These are phyloP conservation scores for Lodderomyces parapsilosis DNA, from an alignment of 1,139 yeast genomes.

Conservation along the genomic window DNA sequence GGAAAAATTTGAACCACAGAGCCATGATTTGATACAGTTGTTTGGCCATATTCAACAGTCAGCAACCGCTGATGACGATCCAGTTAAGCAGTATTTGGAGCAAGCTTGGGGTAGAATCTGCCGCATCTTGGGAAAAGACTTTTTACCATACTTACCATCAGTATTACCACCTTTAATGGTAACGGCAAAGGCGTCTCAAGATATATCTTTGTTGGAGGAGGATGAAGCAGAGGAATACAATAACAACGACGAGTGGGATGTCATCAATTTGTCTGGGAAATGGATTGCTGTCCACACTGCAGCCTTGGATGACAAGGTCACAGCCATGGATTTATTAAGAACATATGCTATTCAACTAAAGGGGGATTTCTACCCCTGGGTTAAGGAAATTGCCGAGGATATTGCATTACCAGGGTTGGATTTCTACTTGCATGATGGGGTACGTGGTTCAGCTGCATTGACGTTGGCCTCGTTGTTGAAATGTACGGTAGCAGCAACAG, in stretches of 20 bases:
- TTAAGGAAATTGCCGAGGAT: conserved; percentile 71
- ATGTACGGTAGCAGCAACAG: conserved; percentile 65
- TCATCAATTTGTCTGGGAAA: conserved; percentile 85
- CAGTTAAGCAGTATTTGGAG: conserved; percentile 80
- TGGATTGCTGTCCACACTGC: conserved; percentile 95
- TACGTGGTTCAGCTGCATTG: conserved; percentile 84
- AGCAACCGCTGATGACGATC: conserved; percentile 66
- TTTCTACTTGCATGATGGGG: conserved; percentile 92
- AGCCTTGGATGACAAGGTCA: conserved; percentile 84
- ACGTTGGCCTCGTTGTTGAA: conserved; percentile 76
- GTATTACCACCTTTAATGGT: conserved; percentile 85
- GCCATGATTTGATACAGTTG: conserved; percentile 69
- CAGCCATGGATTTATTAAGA: conserved; percentile 85
- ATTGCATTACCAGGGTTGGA: conserved; percentile 86
- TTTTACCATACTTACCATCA: conserved; percentile 81
- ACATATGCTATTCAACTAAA: conserved; percentile 87
- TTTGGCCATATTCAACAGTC: conserved; percentile 73
- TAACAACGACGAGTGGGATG: conserved; percentile 94
- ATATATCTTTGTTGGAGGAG: conserved; percentile 82
- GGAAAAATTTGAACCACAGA: conserved; percentile 78
- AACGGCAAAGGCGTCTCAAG: conserved; percentile 89
- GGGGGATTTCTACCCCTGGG: conserved; percentile 81
- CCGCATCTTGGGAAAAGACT: conserved; percentile 79
- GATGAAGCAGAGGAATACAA: conserved; percentile 81
- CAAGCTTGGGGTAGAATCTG: conserved; percentile 98